A percentile compares a stretch with the other conserved stretches of the same genome.
Conservation (phyloP, 176 grass and related monocot genomes). For the Ensete glaucum region DNA sequence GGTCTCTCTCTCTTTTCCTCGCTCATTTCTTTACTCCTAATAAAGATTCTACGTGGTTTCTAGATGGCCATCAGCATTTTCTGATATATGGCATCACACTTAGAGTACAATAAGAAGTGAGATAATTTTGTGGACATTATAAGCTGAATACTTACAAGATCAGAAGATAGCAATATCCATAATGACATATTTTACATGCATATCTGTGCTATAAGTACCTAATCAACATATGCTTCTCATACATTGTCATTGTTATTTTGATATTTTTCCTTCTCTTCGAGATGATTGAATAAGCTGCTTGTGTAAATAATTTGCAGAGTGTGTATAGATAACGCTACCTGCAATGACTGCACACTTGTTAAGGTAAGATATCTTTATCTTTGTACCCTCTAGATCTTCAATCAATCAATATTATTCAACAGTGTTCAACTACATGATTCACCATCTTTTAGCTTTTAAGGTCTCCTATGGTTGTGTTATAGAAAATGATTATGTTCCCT, state of each 20-base stretch:
- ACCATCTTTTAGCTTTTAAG: neutral
- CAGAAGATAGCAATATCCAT: neutral
- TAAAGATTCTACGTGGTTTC: neutral
- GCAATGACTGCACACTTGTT: conserved; percentile 69
- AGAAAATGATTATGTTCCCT: no score
- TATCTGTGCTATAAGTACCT: no score
- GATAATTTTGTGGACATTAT: no score
- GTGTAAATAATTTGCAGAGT: conserved; percentile 44
- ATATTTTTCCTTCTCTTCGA: neutral
- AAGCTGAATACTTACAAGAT: no score
- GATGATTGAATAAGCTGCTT: neutral
- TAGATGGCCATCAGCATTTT: neutral
- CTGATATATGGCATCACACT: neutral
- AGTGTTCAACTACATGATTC: neutral
- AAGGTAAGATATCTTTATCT: conserved; percentile 39
- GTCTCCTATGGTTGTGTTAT: neutral
- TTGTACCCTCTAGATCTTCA: neutral
- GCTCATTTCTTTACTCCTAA: neutral
- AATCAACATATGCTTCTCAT: neutral
- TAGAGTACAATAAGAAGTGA: neutral
- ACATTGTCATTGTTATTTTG: neutral
- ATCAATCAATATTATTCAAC: neutral
- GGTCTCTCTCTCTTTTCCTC: conserved; percentile 30
- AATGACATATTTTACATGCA: conserved; percentile 9
- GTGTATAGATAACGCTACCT: conserved; percentile 70